Conservation (phyloP, 2,329 filamentous ascomycete species). For the Scytalidium lignicola region DNA sequence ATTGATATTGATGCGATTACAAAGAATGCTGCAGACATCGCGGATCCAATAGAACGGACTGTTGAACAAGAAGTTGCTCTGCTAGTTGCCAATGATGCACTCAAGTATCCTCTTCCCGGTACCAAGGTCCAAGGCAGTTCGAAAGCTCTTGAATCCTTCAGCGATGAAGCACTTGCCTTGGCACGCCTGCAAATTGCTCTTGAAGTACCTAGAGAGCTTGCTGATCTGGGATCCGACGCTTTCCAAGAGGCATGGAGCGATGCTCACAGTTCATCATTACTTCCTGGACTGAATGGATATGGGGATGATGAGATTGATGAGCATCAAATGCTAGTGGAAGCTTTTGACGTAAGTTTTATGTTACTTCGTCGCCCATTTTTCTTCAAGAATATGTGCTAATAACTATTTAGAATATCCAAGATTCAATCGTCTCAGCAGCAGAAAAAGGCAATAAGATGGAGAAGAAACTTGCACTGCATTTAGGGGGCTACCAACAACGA, state of each 20-base stretch:
- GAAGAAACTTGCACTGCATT: slow-evolving; percentile 83
- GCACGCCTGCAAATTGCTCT: slow-evolving; percentile 68
- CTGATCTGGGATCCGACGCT: slow-evolving; percentile 45
- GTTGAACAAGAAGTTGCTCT: slow-evolving; percentile 74
- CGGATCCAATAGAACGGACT: slow-evolving; percentile 60
- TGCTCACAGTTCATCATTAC: slow-evolving; percentile 48
- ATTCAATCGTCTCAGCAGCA: slow-evolving; percentile 67
- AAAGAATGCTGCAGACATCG: slow-evolving; percentile 52
- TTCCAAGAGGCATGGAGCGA: slow-evolving; percentile 51
- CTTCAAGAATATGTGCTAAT: slow-evolving; percentile 12
- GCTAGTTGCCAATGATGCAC: slow-evolving; percentile 77
- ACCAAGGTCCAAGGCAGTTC: slow-evolving; percentile 58
- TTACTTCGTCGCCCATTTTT: background rate
- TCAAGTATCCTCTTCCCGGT: slow-evolving; percentile 66
- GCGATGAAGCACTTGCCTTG: slow-evolving; percentile 66
- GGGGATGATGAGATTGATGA: slow-evolving; percentile 57
- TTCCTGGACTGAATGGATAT: slow-evolving; percentile 79
- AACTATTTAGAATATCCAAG: slow-evolving; percentile 56
- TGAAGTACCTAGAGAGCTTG: slow-evolving; percentile 39
- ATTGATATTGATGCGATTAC: slow-evolving; percentile 69
- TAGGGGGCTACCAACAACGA: slow-evolving; percentile 86
- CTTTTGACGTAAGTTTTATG: slow-evolving; percentile 62
- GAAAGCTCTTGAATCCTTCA: slow-evolving; percentile 56
- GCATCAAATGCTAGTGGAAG: slow-evolving; percentile 35
- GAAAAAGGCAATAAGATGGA: slow-evolving; percentile 82